Conservation (phyloP, 768 basidiomycete species). For the Leccinum olivaceopallidum region DNA sequence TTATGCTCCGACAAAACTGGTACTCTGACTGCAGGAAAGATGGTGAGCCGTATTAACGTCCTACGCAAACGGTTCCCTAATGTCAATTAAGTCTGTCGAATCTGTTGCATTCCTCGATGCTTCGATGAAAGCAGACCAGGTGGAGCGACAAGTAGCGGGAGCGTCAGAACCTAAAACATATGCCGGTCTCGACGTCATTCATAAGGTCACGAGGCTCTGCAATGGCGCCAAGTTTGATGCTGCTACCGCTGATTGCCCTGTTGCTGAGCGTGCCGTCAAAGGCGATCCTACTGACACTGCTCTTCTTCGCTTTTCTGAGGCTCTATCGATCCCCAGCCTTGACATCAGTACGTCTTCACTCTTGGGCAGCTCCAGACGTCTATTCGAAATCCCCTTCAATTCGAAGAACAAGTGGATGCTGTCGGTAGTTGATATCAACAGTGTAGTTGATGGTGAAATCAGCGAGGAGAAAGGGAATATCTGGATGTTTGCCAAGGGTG, state of each 20-base stretch:
- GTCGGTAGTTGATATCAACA: constrained; percentile 33
- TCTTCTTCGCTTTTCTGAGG: constrained; percentile 48
- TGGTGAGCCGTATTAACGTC: constrained; percentile 31
- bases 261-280: constrained; percentile 36
- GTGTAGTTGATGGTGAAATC: not conserved
- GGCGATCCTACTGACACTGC: constrained; percentile 56
- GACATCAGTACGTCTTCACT: constrained; percentile 19
- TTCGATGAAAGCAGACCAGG: constrained; percentile 15
- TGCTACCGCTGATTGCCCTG: constrained; percentile 19
- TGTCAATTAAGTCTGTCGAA: constrained; percentile 35
- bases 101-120: constrained; percentile 39
- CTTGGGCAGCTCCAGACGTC: constrained; percentile 19
- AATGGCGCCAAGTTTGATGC: constrained; percentile 54
- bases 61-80: not conserved
- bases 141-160: constrained; percentile 9
- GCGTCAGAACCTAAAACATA: constrained; percentile 14
- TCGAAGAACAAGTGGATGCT: constrained; percentile 61
- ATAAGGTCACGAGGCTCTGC: constrained; percentile 49
- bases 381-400: constrained; percentile 44
- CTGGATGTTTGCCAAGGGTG: constrained; percentile 57
- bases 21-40: constrained; percentile 47
- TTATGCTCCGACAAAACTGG: constrained; percentile 57
- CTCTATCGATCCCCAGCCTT: constrained; percentile 22
- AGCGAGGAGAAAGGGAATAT: constrained; percentile 4
- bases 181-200: constrained; percentile 26